These are phyloP conservation scores for Acanthamoeba triangularis DNA, from an alignment of 208 protist species.

Conservation along the genomic window DNA sequence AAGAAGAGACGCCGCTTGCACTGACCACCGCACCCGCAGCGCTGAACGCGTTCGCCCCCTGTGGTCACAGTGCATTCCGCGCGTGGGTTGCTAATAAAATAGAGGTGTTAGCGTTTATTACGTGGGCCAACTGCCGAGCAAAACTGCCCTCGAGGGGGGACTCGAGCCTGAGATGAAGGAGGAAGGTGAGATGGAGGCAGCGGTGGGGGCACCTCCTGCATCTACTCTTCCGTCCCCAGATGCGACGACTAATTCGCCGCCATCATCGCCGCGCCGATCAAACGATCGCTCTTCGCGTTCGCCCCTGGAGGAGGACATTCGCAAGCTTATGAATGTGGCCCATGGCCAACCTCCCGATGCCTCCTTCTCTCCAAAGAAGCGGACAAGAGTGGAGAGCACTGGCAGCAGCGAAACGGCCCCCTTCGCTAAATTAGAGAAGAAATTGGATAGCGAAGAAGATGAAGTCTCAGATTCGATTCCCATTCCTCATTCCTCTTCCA, in stretches of 20 bases:
- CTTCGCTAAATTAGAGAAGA: not conserved
- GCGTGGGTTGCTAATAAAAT: too few relatives aligned
- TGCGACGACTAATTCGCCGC: not conserved
- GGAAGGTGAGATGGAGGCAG: not conserved
- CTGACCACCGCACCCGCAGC: too few relatives aligned
- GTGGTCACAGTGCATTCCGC: too few relatives aligned
- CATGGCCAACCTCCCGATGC: not conserved
- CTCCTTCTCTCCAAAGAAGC: slow-evolving; percentile 2
- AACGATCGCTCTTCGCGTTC: not conserved
- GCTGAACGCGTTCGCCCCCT: too few relatives aligned
- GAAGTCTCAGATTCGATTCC: not conserved
- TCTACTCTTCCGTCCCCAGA: not conserved
- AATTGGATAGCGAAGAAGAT: not conserved
- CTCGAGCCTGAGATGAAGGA: not conserved
- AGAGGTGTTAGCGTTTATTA: not conserved
- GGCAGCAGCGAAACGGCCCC: not conserved
- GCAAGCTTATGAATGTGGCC: not conserved
- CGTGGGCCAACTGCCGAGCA: not conserved
- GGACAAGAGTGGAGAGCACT: not conserved
- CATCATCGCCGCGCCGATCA: not conserved
- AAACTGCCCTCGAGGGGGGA: not conserved
- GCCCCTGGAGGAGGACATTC: slow-evolving; percentile 6
- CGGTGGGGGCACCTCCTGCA: not conserved
- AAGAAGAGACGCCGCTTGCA: not conserved
- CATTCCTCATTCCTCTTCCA: not conserved